Percentiles rank a stretch among this genome's conserved stretches.
phyloP scores from a whole-genome alignment of 225 moss, liverwort and hornwort genomes.

The Pleurozium schreberi region DNA sequence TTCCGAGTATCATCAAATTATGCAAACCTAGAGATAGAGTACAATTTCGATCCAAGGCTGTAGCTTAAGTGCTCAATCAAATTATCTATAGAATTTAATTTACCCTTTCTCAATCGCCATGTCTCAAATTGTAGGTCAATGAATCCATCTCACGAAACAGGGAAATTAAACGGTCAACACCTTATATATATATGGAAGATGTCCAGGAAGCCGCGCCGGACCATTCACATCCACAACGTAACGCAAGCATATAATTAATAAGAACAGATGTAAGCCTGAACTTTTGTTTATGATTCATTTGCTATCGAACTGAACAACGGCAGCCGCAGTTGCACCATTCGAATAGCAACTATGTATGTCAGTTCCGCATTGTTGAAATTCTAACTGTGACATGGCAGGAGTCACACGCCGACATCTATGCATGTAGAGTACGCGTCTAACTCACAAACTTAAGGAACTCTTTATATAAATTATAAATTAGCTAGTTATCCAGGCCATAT shows the following conservation, averaged over 20 bases:
- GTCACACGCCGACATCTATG: too few species aligned
- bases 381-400: neutral
- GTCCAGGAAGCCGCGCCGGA: neutral
- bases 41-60: neutral
- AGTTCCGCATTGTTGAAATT: neutral
- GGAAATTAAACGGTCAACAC: neutral
- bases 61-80: neutral
- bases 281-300: too few species aligned
- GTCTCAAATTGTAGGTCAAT: neutral
- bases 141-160: neutral
- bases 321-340: too few species aligned
- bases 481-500: too few species aligned
- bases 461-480: too few species aligned
- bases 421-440: too few species aligned
- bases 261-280: neutral
- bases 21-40: too few species aligned
- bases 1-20: neutral
- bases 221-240: neutral
- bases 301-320: neutral
- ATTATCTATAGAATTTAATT: neutral
- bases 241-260: neutral
- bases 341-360: neutral
- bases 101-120: neutral
- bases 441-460: neutral
- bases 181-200: too few species aligned